Conservation (phyloP, 345 rosid species). For the Eucalyptus globulus region DNA sequence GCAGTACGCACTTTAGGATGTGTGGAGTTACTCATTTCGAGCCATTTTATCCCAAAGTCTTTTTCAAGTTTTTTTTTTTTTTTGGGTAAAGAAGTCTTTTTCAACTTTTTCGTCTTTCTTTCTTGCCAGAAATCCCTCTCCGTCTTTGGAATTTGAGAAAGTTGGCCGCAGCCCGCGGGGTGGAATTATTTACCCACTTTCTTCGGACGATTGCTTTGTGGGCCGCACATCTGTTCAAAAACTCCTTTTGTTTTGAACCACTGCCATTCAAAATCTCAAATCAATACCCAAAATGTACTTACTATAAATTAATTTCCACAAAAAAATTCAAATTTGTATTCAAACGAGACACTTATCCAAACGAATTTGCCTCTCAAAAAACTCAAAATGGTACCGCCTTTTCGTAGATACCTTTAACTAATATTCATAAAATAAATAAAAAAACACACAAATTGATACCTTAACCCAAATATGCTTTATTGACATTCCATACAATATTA, state of each 20-base stretch:
- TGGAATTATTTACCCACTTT: neutral
- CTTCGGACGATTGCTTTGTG: neutral
- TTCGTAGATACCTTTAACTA: neutral
- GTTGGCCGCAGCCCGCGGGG: neutral
- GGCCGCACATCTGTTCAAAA: neutral
- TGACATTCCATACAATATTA: too few species aligned
- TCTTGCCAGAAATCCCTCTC: neutral
- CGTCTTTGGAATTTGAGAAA: neutral
- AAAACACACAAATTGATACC: neutral
- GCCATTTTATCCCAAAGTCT: neutral
- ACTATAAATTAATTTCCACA: neutral
- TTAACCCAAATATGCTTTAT: neutral
- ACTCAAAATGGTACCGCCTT: neutral
- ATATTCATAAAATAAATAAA: neutral
- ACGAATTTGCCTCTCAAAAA: neutral
- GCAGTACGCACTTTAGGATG: neutral
- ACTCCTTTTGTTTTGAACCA: neutral
- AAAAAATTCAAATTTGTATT: neutral
- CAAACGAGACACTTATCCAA: neutral
- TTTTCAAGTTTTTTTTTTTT: neutral
- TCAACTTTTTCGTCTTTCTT: neutral
- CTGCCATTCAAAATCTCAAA: neutral
- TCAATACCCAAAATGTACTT: neutral
- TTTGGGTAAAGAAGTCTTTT: neutral
- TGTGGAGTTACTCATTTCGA: neutral